These are phyloP conservation scores for Talaromyces sp. DNA, from an alignment of 2,329 filamentous ascomycete genomes.

Conservation along the genomic window DNA sequence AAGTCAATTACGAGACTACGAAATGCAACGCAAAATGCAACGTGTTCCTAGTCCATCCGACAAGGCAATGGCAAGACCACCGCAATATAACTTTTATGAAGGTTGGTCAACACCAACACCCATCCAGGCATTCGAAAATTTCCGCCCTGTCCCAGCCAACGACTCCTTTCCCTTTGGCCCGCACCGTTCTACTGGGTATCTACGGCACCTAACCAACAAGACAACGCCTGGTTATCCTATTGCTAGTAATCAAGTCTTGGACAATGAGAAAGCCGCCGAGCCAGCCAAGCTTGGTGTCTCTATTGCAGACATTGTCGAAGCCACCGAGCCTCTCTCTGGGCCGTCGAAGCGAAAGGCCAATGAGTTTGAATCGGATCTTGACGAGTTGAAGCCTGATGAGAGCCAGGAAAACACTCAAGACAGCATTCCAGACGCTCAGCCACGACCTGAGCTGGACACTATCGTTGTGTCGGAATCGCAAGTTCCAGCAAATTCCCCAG, in stretches of 20 bases:
- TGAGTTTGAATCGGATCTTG: slow-evolving; percentile 19
- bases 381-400: neutral
- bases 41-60: slow-evolving; percentile 13
- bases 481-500: slow-evolving; percentile 10
- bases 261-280: neutral
- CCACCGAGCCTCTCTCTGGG: neutral
- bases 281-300: slow-evolving; percentile 12
- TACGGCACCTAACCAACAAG: slow-evolving; percentile 1
- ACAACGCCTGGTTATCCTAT: neutral
- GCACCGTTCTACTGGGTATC: slow-evolving; percentile 3
- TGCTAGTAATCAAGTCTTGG: neutral
- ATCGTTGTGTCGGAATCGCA: slow-evolving; percentile 14
- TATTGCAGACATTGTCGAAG: slow-evolving; percentile 16
- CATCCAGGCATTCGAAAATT: neutral
- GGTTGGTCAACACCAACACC: neutral
- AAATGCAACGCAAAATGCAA: neutral
- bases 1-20: slow-evolving; percentile 3
- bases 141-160: neutral
- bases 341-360: slow-evolving; percentile 26
- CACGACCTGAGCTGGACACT: slow-evolving; percentile 10
- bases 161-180: slow-evolving; percentile 9
- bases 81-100: neutral
- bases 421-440: slow-evolving; percentile 21
- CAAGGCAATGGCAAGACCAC: slow-evolving; percentile 12
- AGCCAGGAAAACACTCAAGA: slow-evolving; percentile 1